Evolutionary conservation across 306 rosid species (phyloP).

Genomic region (Abrus precatorius): DNA sequence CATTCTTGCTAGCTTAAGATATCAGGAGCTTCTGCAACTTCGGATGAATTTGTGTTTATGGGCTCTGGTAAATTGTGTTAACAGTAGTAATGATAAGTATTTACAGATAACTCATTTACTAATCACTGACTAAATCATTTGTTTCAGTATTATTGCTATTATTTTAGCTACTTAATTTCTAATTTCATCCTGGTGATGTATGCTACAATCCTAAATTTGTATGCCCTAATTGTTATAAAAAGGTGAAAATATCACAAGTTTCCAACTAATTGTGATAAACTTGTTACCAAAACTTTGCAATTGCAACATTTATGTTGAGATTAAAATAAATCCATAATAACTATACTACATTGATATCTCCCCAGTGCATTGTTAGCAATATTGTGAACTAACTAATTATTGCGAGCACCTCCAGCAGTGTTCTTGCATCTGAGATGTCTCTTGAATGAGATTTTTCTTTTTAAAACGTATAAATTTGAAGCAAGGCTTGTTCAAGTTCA

Average conservation of each 20-base stretch:
- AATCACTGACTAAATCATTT: constrained; percentile 6
- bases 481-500: background rate
- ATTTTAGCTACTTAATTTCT: constrained; percentile 17
- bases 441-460: background rate
- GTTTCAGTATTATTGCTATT: background rate
- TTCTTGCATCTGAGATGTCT: constrained; percentile 24
- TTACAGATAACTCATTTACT: background rate
- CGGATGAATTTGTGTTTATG: constrained; percentile 1
- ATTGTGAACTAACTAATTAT: background rate
- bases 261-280: constrained; percentile 10
- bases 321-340: background rate
- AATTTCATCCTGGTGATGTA: constrained; percentile 14
- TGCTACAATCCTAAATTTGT: constrained; percentile 17
- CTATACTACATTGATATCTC: background rate
- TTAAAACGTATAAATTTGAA: constrained; percentile 1
- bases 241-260: background rate
- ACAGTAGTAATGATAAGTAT: background rate
- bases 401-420: constrained; percentile 18
- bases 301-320: background rate
- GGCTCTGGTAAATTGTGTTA: constrained; percentile 11
- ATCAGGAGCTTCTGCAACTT: constrained; percentile 12
- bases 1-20: constrained; percentile 20
- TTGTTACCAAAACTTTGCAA: background rate
- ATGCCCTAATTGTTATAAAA: constrained; percentile 3
- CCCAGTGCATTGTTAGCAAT: too few species aligned